Evolutionary conservation across 108 stramenopile species (phyloP), one percentile per base, ranked within the genome.

Genomic region (Parmales sp.): DNA sequence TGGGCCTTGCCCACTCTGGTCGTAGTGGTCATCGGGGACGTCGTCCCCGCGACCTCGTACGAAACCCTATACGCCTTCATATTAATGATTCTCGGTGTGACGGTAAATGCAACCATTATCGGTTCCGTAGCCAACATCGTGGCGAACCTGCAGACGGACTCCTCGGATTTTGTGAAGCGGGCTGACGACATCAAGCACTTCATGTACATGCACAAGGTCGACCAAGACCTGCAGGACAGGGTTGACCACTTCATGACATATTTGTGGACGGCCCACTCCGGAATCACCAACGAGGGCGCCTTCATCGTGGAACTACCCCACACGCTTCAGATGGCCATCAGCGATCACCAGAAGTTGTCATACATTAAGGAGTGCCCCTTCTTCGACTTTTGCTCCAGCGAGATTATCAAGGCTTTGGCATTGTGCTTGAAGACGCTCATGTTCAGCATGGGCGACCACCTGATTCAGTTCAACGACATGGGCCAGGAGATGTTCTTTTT

Each of bases 1-100:
- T 85, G 80, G 81, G 81, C 84, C 6, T 54, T 85, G 9, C 81
- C 84, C 44, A 85, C 84, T 1, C 72, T 85, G 39, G 81, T 80
- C 9, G 70, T 73, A 0, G 79, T 82, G 9, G 79, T 80, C 13
- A 80, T 85, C 48, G 84, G 84, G 5, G 84, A 85, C 70, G 79
- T 82, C 2, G 50, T 73, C 20, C 81, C 81, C 36, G 72, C 70
- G 18, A 81, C 72, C 23, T 45, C 44, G 29, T 23, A 67, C 38
- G 84, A 82, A 50, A 85, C 81, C 19, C 60, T 80, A 23, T 85
- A 82, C 48, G 84, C 67, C 28, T 76, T 79, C 37, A 38, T 78
- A 37, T 68, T 63, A 66, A 82, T 82, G 49, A 60, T 78, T 11
- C 37, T 79, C 20, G 84, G 84, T 4, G 73, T 85, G 46, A 74